Percentiles rank a stretch among this genome's conserved stretches.
These are phyloP conservation scores for Triticum urartu DNA, from an alignment of 176 grass and related monocot species.

Conservation along the genomic window DNA sequence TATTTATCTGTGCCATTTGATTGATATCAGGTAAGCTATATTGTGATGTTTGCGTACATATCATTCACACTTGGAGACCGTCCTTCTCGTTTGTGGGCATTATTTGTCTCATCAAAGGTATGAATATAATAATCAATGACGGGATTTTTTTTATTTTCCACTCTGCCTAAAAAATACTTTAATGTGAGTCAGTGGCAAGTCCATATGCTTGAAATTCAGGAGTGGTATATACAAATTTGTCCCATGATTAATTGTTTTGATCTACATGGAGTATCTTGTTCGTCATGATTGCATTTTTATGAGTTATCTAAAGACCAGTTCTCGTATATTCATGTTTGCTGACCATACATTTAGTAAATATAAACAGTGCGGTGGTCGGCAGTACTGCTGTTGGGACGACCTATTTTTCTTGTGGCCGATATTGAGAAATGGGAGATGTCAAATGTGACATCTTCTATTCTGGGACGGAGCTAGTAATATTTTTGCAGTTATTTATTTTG, in stretches of 20 bases:
- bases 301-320: slow-evolving; percentile 19
- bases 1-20: slow-evolving; percentile 33
- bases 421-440: neutral
- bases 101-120: slow-evolving; percentile 98
- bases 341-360: neutral
- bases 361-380: neutral
- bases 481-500: neutral
- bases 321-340: slow-evolving; percentile 9
- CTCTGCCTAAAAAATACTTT: slow-evolving; percentile 1
- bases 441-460: slow-evolving; percentile 13
- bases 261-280: neutral
- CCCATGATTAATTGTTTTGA: neutral
- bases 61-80: slow-evolving; percentile 84
- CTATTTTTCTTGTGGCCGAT: neutral
- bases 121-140: neutral
- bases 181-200: neutral
- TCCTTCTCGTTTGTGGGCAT: slow-evolving; percentile 47
- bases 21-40: slow-evolving; percentile 90
- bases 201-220: neutral
- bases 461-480: neutral
- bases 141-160: neutral
- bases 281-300: slow-evolving; percentile 20
- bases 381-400: neutral
- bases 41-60: slow-evolving; percentile 99
- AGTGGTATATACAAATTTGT: slow-evolving; percentile 5